Percentiles rank a stretch among this genome's conserved stretches.
Evolutionary conservation across 2,329 filamentous ascomycete genomes (phyloP).

Genomic region (Pleurostoma richardsiae): DNA sequence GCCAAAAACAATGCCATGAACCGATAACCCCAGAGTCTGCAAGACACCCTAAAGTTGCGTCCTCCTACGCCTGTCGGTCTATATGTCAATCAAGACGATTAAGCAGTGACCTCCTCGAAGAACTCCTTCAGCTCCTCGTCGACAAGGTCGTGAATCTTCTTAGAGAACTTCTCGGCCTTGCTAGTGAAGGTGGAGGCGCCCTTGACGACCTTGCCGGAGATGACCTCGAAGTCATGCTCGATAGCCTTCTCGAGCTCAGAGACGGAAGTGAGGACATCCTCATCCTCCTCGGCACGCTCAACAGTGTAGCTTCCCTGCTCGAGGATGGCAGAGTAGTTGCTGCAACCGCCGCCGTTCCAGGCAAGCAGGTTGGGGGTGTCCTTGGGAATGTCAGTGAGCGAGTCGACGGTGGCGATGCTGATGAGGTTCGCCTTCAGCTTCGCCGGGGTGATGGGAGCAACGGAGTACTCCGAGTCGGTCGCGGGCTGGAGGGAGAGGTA

Average conservation of each 20-base stretch:
- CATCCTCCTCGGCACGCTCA: constrained; percentile 39
- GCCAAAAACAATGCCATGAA: too few species aligned
- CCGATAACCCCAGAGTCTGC: too few species aligned
- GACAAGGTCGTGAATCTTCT: constrained; percentile 58
- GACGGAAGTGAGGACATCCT: constrained; percentile 37
- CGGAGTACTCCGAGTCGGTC: constrained; percentile 83
- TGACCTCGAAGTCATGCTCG: constrained; percentile 55
- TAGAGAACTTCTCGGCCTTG: constrained; percentile 57
- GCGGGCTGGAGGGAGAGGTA: constrained; percentile 93
- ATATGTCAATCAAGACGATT: constrained; percentile 8
- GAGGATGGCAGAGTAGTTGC: constrained; percentile 84
- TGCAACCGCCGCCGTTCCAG: constrained; percentile 95
- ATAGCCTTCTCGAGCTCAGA: constrained; percentile 57
- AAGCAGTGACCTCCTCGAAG: constrained; percentile 43
- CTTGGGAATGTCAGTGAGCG: constrained; percentile 74
- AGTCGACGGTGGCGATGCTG: constrained; percentile 71
- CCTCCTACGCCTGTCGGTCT: too few species aligned
- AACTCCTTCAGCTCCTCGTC: constrained; percentile 58
- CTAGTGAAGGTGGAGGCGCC: constrained; percentile 44
- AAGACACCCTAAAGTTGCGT: too few species aligned
- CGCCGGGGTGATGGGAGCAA: constrained; percentile 84
- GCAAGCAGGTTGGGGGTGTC: constrained; percentile 93
- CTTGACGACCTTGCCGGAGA: constrained; percentile 53
- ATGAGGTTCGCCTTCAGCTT: constrained; percentile 90
- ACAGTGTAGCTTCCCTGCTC: constrained; percentile 66